Conservation (phyloP, 2,329 filamentous ascomycete species). For the Fusarium sp. region DNA sequence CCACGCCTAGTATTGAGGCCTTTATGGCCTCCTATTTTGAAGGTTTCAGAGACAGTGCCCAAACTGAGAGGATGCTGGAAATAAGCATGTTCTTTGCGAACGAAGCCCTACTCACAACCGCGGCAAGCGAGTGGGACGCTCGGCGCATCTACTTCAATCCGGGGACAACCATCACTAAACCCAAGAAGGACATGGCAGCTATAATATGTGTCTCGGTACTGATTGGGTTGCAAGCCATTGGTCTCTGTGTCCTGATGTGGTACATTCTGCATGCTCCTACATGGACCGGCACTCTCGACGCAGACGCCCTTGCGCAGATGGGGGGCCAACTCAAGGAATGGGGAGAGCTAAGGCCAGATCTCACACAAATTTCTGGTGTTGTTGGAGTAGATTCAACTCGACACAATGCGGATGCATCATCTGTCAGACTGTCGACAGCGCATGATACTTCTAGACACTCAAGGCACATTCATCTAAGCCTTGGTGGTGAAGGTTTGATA, state of each 20-base stretch:
- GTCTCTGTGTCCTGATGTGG: conserved; percentile 4
- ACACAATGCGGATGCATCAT: not conserved
- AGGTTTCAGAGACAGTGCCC: not conserved
- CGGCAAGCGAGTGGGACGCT: not conserved
- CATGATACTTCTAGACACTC: not conserved
- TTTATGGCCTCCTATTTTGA: not conserved
- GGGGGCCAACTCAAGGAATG: conserved; percentile 22
- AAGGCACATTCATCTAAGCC: not conserved
- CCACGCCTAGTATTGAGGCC: not conserved
- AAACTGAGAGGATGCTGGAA: not conserved
- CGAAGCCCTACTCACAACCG: conserved; percentile 15
- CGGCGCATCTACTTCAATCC: conserved; percentile 2
- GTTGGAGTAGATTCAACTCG: conserved; percentile 3
- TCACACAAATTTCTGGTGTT: not conserved
- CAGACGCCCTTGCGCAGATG: conserved; percentile 19
- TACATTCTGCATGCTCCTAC: conserved; percentile 18
- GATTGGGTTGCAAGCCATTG: conserved; percentile 13
- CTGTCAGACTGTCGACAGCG: not conserved
- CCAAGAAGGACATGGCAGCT: not conserved
- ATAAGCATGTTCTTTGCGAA: conserved; percentile 37
- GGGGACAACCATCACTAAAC: conserved; percentile 9
- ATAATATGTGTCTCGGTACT: conserved; percentile 15
- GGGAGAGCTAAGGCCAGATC: not conserved
- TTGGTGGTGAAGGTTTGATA: conserved; percentile 9
- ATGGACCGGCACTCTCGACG: conserved; percentile 30